Evolutionary conservation across 371 early-diverging fungal genomes (phyloP), one percentile per base, ranked within the genome.

Genomic region (Circinella minor): DNA sequence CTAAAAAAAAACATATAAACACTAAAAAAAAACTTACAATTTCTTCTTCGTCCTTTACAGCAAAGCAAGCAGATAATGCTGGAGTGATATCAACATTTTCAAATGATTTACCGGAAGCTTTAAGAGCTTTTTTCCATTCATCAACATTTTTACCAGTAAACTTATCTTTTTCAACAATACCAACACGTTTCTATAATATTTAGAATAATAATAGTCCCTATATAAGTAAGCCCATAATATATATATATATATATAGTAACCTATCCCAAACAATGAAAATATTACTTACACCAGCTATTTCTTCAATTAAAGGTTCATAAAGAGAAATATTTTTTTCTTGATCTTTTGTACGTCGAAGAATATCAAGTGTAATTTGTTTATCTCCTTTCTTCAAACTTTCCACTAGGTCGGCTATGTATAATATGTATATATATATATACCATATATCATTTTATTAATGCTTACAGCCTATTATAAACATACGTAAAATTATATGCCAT

Each of bases 41-140:
- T 77, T 96, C 97, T 57, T 92, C 91, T 15, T 92, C 92, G 72
- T 99, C 99, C 75, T 98, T 99, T 63, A 89, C 87, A 15, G 95
- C 93, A 70, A 98, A 84, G 27, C 90, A 81, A 4, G 84, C 73
- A 0, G 94, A 88, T n/a, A 96, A 71, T 4, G 92, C 94, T 4
- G 80, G 66, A 1, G 93, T 81, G 34, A 95, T 81, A 80, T 98
- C 97, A 3, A 91, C 86, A 66, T 83, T 76, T 47, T 92, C 89
- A 43, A 92, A 84, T 11, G 74, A 74, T 38, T 80, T 81, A 34
- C 77, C 81, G 8, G 81, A 77, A 1, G 73, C 67, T 0, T 79
- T 79, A 36, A 92, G 74, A 4, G 90, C 91, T 11, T 83, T 80
- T 62, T 86, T 81, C 96, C 96, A 97, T 71, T 94, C 94, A 36